Percentiles rank a stretch among this genome's conserved stretches.
These are phyloP conservation scores for Aurifilum marmelostoma DNA, from an alignment of 2,329 filamentous ascomycete genomes.

Conservation along the genomic window DNA sequence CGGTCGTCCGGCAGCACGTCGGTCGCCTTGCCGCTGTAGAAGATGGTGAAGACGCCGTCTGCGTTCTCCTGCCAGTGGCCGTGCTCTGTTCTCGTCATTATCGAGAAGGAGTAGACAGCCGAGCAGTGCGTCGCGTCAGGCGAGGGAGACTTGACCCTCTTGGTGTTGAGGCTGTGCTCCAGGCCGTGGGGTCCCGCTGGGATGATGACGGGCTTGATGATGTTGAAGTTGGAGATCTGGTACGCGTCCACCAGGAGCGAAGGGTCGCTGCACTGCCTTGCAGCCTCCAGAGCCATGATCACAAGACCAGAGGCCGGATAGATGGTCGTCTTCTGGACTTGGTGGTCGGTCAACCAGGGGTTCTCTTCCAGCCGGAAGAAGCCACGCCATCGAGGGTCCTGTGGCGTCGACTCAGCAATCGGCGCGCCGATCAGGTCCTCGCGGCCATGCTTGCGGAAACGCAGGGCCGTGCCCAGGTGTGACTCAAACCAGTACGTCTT, in stretches of 20 bases:
- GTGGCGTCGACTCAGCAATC: conserved; percentile 47
- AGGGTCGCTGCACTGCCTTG: conserved; percentile 39
- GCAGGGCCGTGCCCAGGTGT: conserved; percentile 47
- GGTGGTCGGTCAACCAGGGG: conserved; percentile 57
- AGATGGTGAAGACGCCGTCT: conserved; percentile 36
- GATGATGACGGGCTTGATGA: conserved; percentile 56
- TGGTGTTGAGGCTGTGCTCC: conserved; percentile 54
- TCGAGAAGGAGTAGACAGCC: conserved; percentile 44
- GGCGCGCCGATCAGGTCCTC: conserved; percentile 56
- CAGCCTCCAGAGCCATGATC: conserved; percentile 53
- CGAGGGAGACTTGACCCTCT: conserved; percentile 31
- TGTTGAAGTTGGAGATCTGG: conserved; percentile 49
- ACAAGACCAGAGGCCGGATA: conserved; percentile 57
- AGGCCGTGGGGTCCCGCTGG: conserved; percentile 50
- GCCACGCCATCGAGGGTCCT: conserved; percentile 53
- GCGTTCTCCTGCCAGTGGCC: conserved; percentile 50
- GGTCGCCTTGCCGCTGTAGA: conserved; percentile 29
- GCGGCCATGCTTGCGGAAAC: conserved; percentile 49
- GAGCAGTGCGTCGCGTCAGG: conserved; percentile 21
- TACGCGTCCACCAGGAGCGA: conserved; percentile 33
- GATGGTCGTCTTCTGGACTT: conserved; percentile 53
- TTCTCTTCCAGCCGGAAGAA: conserved; percentile 53
- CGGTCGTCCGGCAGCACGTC: not conserved
- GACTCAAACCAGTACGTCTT: conserved; percentile 59
- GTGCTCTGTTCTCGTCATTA: conserved; percentile 50